Percentiles rank a stretch among this genome's conserved stretches.
These are phyloP conservation scores for Bipolaris bicolor DNA, from an alignment of 2,329 filamentous ascomycete species.

Conservation along the genomic window DNA sequence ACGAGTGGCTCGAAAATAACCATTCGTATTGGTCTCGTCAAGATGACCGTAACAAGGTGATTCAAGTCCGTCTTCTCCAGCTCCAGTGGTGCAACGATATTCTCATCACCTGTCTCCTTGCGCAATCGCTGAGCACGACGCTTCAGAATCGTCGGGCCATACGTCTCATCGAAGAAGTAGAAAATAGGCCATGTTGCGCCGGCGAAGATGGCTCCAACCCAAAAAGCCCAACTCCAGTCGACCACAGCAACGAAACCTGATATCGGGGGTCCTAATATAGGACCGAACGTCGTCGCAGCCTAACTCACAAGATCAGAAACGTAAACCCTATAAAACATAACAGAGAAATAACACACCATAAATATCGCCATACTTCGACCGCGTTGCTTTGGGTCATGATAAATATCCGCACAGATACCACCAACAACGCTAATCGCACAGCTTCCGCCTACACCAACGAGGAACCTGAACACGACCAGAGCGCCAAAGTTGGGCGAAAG, in stretches of 20 bases:
- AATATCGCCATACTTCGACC: constrained; percentile 42
- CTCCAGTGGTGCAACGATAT: constrained; percentile 67
- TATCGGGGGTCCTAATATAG: constrained; percentile 69
- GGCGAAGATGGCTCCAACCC: constrained; percentile 72
- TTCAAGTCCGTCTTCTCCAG: constrained; percentile 64
- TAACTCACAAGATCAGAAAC: constrained; percentile 42
- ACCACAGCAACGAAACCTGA: constrained; percentile 67
- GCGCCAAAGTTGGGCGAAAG: constrained; percentile 53
- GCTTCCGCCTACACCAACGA: constrained; percentile 53
- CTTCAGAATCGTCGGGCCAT: constrained; percentile 53
- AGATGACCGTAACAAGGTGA: constrained; percentile 70
- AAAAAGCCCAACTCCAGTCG: constrained; percentile 74
- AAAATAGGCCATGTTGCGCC: constrained; percentile 65
- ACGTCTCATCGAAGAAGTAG: constrained; percentile 64
- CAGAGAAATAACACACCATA: constrained; percentile 26
- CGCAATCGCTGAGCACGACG: constrained; percentile 64
- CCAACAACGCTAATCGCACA: constrained; percentile 65
- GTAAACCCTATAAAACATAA: not conserved
- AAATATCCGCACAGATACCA: constrained; percentile 70
- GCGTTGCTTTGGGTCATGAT: constrained; percentile 56
- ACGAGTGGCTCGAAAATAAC: constrained; percentile 76
- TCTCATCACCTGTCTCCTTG: constrained; percentile 59
- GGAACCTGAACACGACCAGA: constrained; percentile 53
- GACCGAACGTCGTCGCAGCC: constrained; percentile 69
- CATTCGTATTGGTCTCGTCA: constrained; percentile 76